phyloP scores from a whole-genome alignment of 1,139 yeast species.

The Kazachstania sp. region DNA sequence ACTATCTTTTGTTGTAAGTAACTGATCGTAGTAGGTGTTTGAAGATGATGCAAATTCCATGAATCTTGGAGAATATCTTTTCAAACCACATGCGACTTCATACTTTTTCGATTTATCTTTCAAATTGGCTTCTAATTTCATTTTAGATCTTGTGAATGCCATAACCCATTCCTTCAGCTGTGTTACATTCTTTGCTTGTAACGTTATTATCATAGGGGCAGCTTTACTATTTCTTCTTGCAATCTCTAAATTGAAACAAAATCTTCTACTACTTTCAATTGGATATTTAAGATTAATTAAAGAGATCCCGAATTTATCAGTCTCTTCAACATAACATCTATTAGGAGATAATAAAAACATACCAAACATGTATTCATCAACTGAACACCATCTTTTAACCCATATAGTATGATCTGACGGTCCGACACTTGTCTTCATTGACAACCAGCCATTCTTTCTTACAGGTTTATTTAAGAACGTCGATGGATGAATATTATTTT shows the following conservation, averaged over 20 bases:
- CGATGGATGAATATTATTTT: background rate
- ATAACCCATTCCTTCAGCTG: constrained; percentile 74
- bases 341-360: constrained; percentile 61
- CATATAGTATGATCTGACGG: constrained; percentile 57
- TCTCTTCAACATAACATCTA: constrained; percentile 73
- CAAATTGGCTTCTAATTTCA: constrained; percentile 35
- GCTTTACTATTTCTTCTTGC: constrained; percentile 7
- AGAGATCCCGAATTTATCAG: constrained; percentile 77
- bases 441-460: constrained; percentile 80
- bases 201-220: constrained; percentile 30
- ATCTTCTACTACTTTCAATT: constrained; percentile 56
- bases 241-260: constrained; percentile 75
- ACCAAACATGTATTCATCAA: constrained; percentile 80
- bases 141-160: constrained; percentile 56
- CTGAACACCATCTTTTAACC: constrained; percentile 84
- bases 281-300: constrained; percentile 55
- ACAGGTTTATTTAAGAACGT: constrained; percentile 16
- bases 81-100: constrained; percentile 38
- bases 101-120: constrained; percentile 17
- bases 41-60: constrained; percentile 67
- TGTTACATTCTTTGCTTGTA: constrained; percentile 67
- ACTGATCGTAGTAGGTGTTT: constrained; percentile 44
- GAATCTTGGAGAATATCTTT: constrained; percentile 61
- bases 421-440: constrained; percentile 58
- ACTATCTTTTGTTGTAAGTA: constrained; percentile 32